Evolutionary conservation across 352 stramenopile genomes (phyloP).

Genomic region (Globisporangium sylvaticum): DNA sequence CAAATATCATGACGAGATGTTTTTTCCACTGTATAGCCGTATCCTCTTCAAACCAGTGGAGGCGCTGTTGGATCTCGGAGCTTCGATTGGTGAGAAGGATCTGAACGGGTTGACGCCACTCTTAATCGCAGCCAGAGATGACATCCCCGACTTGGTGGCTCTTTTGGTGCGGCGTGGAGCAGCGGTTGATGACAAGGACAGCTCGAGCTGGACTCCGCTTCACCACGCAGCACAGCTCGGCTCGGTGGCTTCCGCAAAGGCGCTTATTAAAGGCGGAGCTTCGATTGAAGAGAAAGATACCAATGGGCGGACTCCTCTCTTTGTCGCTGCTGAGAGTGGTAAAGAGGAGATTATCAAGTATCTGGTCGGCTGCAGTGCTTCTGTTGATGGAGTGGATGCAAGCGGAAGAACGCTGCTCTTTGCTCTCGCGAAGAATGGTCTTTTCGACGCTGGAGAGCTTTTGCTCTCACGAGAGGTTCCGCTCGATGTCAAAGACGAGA

Average conservation of each 20-base stretch:
- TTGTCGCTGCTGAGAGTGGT: not conserved
- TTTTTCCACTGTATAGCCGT: too few relatives aligned
- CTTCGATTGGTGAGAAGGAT: not conserved
- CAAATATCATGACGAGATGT: too few relatives aligned
- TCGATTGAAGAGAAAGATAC: not conserved
- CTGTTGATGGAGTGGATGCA: not conserved
- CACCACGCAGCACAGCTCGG: not conserved
- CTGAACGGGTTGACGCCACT: not conserved
- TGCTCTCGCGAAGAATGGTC: not conserved
- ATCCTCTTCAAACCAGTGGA: not conserved
- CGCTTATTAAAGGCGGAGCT: not conserved
- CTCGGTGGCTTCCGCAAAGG: not conserved
- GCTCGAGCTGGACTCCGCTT: not conserved
- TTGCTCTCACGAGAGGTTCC: not conserved
- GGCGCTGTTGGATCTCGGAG: not conserved
- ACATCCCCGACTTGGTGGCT: not conserved
- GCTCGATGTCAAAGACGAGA: not conserved
- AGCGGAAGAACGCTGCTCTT: not conserved
- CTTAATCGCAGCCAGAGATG: not conserved
- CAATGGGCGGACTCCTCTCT: not conserved
- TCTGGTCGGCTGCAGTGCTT: not conserved
- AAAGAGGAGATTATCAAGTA: not conserved
- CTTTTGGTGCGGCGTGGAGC: not conserved
- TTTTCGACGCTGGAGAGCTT: not conserved
- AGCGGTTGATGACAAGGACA: not conserved